Base-by-base conservation (phyloP, 2,329 filamentous ascomycete genomes). In the Colletotrichum destructivum region DNA sequence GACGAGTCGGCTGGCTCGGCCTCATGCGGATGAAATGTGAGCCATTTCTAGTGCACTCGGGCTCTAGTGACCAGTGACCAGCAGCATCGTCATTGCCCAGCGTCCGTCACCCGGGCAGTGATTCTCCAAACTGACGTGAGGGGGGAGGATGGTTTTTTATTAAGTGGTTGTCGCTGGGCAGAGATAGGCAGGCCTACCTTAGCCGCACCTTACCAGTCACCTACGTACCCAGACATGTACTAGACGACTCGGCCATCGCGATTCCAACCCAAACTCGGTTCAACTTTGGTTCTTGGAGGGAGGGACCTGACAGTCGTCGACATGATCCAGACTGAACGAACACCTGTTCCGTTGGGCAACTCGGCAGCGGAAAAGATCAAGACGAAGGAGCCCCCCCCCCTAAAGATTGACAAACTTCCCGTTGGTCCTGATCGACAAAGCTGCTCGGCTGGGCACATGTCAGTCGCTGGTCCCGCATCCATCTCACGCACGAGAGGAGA, bases 401-500 rank as follows among this genome's bases (percentile, higher is more conserved):
- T 31, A 46, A 42, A 44, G 62, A 21, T 54, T 47, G 26, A 60
- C 54, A 69, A 46, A 55, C 62, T 69, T 69, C 55, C 66, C 60
- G 52, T 51, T 69, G 60, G 59, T 69, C 66, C 66, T 69, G 66
- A 65, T 69, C 52, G 66, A 23, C 44, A 44, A 42, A 23, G 35
- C 35, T 42, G 38, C 31, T 69, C 65, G 66, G 61, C 56, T 67
- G 47, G 67, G 62, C 67, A 70, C 62, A 70, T 70, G 67, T 66
- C 67, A 66, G 67, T 38, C 26, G 11, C 21, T 44, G 47, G 38
- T 56, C 51, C 23, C 52, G 63, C 59, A 49, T 70, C 67, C 31
- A 31, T 31, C 31, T 7, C 31, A 31, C 31, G 67, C 62, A 60
- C 46, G 18, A 69, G 61, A 44, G 61, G 26, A 69, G 35, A 59